These are phyloP conservation scores for Tulasnella sp. DNA, from an alignment of 768 basidiomycete species.

Conservation along the genomic window DNA sequence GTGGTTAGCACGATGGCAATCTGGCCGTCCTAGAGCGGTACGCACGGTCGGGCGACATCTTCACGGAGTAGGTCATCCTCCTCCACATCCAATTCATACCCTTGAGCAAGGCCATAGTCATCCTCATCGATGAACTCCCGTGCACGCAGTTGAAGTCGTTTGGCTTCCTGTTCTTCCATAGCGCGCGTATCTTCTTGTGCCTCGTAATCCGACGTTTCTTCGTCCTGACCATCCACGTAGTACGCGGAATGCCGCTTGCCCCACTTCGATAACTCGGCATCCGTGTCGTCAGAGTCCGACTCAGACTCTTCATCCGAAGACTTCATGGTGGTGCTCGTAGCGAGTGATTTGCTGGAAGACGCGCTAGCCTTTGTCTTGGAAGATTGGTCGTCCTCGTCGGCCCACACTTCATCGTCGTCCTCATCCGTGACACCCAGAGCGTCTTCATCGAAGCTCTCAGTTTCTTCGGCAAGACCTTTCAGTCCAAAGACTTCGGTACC, in stretches of 20 bases:
- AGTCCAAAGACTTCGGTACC: conserved; percentile 77
- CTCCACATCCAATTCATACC: conserved; percentile 37
- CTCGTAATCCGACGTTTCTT: conserved; percentile 50
- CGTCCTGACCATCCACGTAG: conserved; percentile 61
- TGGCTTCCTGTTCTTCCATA: conserved; percentile 80
- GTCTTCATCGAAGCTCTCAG: conserved; percentile 24
- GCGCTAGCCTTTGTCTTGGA: conserved; percentile 20
- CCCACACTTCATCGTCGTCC: conserved; percentile 37
- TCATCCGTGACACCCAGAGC: conserved; percentile 25
- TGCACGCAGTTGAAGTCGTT: conserved; percentile 60
- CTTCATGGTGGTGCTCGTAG: conserved; percentile 15
- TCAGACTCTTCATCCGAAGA: conserved; percentile 30
- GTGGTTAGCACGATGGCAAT: conserved; percentile 17
- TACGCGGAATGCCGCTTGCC: conserved; percentile 68
- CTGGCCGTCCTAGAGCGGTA: background rate
- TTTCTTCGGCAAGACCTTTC: conserved; percentile 37
- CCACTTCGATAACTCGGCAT: conserved; percentile 43
- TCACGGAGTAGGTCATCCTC: conserved; percentile 21
- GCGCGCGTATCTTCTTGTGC: conserved; percentile 74
- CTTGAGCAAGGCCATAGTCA: conserved; percentile 58
- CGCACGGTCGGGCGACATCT: background rate
- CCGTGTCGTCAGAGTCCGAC: conserved; percentile 45
- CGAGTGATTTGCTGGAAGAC: conserved; percentile 19
- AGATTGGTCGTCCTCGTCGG: conserved; percentile 29
- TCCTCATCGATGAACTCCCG: conserved; percentile 58